These are phyloP conservation scores for Hygrophorus pudorinus DNA, from an alignment of 768 basidiomycete species.

Conservation along the genomic window DNA sequence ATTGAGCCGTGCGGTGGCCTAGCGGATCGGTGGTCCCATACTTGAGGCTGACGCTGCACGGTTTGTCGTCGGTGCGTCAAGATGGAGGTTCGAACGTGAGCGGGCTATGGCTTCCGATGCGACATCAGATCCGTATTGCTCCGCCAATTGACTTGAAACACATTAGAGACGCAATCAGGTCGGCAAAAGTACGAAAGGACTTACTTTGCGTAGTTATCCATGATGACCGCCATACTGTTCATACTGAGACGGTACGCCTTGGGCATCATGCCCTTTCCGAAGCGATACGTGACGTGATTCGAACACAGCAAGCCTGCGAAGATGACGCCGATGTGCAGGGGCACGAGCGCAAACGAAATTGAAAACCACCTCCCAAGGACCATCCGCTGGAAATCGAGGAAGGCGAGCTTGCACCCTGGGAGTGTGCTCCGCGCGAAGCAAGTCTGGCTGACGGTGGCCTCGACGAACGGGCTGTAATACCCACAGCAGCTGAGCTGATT, in stretches of 20 bases:
- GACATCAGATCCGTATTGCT: constrained; percentile 54
- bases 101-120: constrained; percentile 48
- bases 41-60: too few species aligned
- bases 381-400: constrained; percentile 44
- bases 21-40: too few species aligned
- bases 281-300: constrained; percentile 78
- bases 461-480: constrained; percentile 70
- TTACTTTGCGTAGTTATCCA: constrained; percentile 78
- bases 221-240: constrained; percentile 68
- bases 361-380: constrained; percentile 59
- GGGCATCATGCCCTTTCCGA: constrained; percentile 83
- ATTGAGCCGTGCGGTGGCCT: too few species aligned
- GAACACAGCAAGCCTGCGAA: constrained; percentile 57
- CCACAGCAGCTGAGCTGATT: constrained; percentile 69
- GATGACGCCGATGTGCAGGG: constrained; percentile 58
- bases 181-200: constrained; percentile 14
- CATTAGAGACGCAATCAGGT: neutral
- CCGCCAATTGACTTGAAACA: constrained; percentile 47
- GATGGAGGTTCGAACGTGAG: constrained; percentile 43
- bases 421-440: constrained; percentile 66
- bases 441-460: constrained; percentile 65
- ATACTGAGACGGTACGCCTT: constrained; percentile 65
- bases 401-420: constrained; percentile 64
- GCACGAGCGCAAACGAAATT: constrained; percentile 53
- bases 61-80: constrained; percentile 17